Base-by-base conservation (phyloP, 768 basidiomycete genomes). In the Ephemerocybe angulata region DNA sequence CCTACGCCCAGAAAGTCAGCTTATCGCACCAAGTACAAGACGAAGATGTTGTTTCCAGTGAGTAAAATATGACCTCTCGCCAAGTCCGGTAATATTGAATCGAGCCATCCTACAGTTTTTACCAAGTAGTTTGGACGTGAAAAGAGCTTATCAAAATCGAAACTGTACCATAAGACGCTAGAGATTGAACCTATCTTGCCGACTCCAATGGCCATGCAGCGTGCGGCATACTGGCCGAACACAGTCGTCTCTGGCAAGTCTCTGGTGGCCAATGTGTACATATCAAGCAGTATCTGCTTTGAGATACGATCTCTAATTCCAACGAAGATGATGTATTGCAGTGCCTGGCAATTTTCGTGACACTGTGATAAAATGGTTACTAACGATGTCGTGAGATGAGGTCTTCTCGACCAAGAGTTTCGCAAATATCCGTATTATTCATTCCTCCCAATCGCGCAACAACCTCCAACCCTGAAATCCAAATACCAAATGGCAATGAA, bases 1-100 rank as follows among this genome's bases (percentile, higher is more conserved):
- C 93, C 3, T 90, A 97, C 63, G 92, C 93, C 2, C 94, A 97
- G 70, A 97, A 97, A 68, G 92, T 96, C 58, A 90, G 93, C 53
- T 72, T 95, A 59, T 72, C 72, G 24, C 94, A 95, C 74, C 81
- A 83, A 56, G 88, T 96, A 17, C 85, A 86, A 61, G 91, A 93
- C 60, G 90, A 92, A 65, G 90, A 93, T 66, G 89, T 93, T 11
- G 90, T 93, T 50, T 92, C 90, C 28, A 90, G 92, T 93, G 63
- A 63, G 90, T 81, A n/a, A n/a, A n/a, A n/a, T n/a, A n/a, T n/a
- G n/a, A n/a, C n/a, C n/a, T n/a, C n/a, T n/a, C n/a, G n/a, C n/a
- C n/a, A n/a, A n/a, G n/a, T n/a, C n/a, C n/a, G n/a, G n/a, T n/a
- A n/a, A n/a, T n/a, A n/a, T n/a, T n/a, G n/a, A n/a, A n/a, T n/a